Base-by-base conservation (phyloP, 202 grass and related monocot species). In the Elaeis oleifera region DNA sequence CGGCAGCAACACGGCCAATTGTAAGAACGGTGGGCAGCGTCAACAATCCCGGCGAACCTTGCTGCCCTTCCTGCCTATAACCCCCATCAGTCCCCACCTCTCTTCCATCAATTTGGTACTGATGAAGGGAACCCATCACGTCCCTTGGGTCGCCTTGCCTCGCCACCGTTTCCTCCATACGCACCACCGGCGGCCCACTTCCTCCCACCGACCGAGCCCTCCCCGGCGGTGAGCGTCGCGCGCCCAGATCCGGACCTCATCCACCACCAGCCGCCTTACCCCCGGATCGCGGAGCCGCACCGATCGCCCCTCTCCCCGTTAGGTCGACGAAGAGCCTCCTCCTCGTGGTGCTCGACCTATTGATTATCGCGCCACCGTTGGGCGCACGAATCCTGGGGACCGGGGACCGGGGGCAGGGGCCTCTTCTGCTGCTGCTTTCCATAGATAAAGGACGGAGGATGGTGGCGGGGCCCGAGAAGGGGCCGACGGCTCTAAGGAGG, bases 1-100 rank as follows among this genome's bases (percentile, higher is more conserved):
- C 94, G 9, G 94, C 94, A 14, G 80, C 88, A 5, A 99, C 88
- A 64, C 94, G 80, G 18, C 88, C 88, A 58, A 99, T 89, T 49
- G 94, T 99, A 21, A 99, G 85, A 24, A 99, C 55, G 22, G 94
- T 99, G 58, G 94, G 94, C 14, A 99, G 79, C 60, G 88, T 99
- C 53, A 99, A 80, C 78, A 99, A 67, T 69, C 70, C 74, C 2
- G 78, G 74, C 6, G 80, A 71, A 22, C 20, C 51, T 44, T 44
- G 36, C 9, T 44, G 36, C 13, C 56, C 22, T 18, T 76, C 5
- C 51, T 74, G 64, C 61, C 76, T 78, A 57, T 53, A 52, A 56
- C 72, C 9, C 16, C 79, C 75, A 54, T 86, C 84, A 60, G 57
- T 77, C 13, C 24, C 19, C 21, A 76, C 58, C 39, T 60, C 81